phyloP scores from a whole-genome alignment of 805 yeast genomes.

The Candida chauliodis region DNA sequence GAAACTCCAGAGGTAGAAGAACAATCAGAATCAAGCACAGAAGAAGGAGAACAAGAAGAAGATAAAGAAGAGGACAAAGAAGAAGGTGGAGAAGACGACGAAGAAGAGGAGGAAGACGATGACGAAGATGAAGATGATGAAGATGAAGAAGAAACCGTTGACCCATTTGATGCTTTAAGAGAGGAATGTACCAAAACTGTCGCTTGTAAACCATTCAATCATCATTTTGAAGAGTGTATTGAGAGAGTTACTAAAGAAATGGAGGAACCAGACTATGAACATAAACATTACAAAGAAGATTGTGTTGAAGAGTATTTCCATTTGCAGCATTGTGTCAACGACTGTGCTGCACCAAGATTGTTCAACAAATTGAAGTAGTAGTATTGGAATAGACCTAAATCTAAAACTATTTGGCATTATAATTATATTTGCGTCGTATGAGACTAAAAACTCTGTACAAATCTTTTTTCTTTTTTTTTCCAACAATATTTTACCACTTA shows the following conservation, averaged over 20 bases:
- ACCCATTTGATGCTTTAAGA: constrained; percentile 35
- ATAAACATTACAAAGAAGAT: constrained; percentile 85
- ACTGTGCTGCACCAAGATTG: constrained; percentile 86
- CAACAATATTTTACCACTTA: not conserved
- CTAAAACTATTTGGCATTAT: not conserved
- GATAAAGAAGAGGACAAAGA: constrained; percentile 14
- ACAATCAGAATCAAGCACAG: constrained; percentile 20
- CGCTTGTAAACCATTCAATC: constrained; percentile 69
- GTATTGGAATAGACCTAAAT: not conserved
- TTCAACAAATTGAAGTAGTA: constrained; percentile 77
- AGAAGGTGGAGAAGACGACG: constrained; percentile 32
- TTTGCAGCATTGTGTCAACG: constrained; percentile 88
- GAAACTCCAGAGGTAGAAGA: constrained; percentile 1
- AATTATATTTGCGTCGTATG: constrained; percentile 2
- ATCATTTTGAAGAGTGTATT: constrained; percentile 91
- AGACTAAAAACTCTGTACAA: not conserved
- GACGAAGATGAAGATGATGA: constrained; percentile 65
- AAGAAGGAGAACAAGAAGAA: constrained; percentile 13
- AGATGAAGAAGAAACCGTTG: constrained; percentile 63
- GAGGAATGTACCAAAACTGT: constrained; percentile 65
- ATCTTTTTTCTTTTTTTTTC: constrained; percentile 1
- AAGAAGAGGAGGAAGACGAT: constrained; percentile 37
- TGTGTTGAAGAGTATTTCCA: constrained; percentile 98
- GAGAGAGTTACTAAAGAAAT: constrained; percentile 89
- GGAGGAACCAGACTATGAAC: constrained; percentile 81